Percentiles rank a stretch among this genome's conserved stretches.
phyloP scores from a whole-genome alignment of 2,329 filamentous ascomycete species.

The Phialemoniopsis sp. region DNA sequence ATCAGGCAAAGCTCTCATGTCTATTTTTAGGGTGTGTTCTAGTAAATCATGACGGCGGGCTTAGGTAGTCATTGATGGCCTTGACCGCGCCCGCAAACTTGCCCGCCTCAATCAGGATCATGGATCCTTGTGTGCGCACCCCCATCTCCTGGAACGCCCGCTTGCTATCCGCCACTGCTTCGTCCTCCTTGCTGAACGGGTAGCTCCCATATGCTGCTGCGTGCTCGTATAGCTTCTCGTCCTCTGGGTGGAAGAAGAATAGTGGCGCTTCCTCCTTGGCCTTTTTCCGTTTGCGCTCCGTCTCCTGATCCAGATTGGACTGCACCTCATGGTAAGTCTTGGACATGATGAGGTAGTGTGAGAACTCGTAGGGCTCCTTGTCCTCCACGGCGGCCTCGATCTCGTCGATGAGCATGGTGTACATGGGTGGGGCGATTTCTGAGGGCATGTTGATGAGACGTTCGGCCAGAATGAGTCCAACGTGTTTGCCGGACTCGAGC shows the following conservation, averaged over 20 bases:
- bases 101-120: slow-evolving; percentile 79
- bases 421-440: slow-evolving; percentile 89
- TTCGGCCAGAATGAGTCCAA: slow-evolving; percentile 88
- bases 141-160: slow-evolving; percentile 92
- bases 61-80: slow-evolving; percentile 71
- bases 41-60: slow-evolving; percentile 31
- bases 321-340: slow-evolving; percentile 90
- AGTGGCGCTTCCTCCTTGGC: slow-evolving; percentile 53
- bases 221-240: slow-evolving; percentile 80
- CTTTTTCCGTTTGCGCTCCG: slow-evolving; percentile 65
- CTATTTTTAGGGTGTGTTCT: background rate
- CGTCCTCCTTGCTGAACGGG: slow-evolving; percentile 76
- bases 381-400: slow-evolving; percentile 84
- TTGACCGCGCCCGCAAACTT: slow-evolving; percentile 75
- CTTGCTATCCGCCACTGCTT: slow-evolving; percentile 84
- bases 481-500: slow-evolving; percentile 53
- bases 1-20: too few species aligned
- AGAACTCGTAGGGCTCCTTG: slow-evolving; percentile 87
- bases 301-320: slow-evolving; percentile 67
- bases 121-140: slow-evolving; percentile 75
- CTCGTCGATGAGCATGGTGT: slow-evolving; percentile 90
- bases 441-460: slow-evolving; percentile 95
- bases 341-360: slow-evolving; percentile 86
- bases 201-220: slow-evolving; percentile 67
- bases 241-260: slow-evolving; percentile 95